Evolutionary conservation across 2,329 filamentous ascomycete genomes (phyloP).

Genomic region (Penicillium glabrum): DNA sequence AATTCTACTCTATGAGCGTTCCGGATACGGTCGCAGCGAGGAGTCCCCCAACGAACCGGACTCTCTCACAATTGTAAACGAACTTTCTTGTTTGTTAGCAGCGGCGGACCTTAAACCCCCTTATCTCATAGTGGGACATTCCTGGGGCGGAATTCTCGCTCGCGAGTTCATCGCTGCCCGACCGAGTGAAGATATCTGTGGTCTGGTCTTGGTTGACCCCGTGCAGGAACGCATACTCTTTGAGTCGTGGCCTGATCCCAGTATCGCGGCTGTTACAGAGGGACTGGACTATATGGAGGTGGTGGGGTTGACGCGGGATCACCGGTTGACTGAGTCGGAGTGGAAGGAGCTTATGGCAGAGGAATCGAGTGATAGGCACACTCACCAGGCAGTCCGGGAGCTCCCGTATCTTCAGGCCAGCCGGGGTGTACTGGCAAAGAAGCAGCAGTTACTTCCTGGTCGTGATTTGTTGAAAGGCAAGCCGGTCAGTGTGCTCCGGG

Average conservation of each 20-base stretch:
- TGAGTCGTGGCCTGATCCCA: conserved; percentile 1
- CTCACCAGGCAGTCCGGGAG: background rate
- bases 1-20: conserved; percentile 2
- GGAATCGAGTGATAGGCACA: background rate
- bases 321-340: background rate
- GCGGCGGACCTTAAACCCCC: background rate
- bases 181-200: background rate
- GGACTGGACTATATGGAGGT: background rate
- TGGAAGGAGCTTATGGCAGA: conserved; percentile 1
- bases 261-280: background rate
- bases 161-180: conserved; percentile 1
- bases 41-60: background rate
- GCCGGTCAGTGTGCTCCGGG: background rate
- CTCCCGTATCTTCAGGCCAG: background rate
- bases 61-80: background rate
- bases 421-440: background rate
- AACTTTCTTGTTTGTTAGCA: background rate
- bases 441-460: background rate
- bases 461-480: background rate
- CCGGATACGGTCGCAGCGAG: conserved; percentile 1
- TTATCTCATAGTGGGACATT: conserved; percentile 1
- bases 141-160: conserved; percentile 2
- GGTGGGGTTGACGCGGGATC: background rate
- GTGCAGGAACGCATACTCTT: conserved; percentile 6
- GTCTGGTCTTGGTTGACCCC: background rate